Base-by-base conservation (phyloP, 1,284 basidiomycete species). In the Cerrena zonata region DNA sequence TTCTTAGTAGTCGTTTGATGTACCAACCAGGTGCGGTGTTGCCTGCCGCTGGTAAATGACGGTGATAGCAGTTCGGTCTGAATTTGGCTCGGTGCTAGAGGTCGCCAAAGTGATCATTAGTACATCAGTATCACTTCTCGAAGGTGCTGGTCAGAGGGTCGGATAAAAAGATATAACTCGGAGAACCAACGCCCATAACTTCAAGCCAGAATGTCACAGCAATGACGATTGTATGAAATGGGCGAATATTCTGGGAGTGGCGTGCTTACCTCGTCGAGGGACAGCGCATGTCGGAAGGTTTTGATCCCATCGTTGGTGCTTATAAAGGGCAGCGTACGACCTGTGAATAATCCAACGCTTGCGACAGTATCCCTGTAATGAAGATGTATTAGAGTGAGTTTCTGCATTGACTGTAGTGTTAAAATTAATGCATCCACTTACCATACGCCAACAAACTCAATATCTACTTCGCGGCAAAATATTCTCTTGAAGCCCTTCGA, bases 401-500 rank as follows among this genome's bases (percentile, higher is more conserved):
- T 5, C 18, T 10, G 5, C 21, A 11, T 42, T 12, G 27, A n/a
- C n/a, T n/a, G n/a, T n/a, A n/a, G n/a, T n/a, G n/a, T n/a, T n/a
- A n/a, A n/a, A n/a, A n/a, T n/a, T n/a, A n/a, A 5, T n/a, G 4
- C 10, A 19, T 10, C 13, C 22, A 43, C 61, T 39, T 25, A 66
- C 67, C 66, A 69, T 2, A 69, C 67, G 19, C 67, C 65, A 4
- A 81, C 57, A 58, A 82, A 81, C 30, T 80, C 76, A 42, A 82
- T 74, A 30, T 71, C 60, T 11, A 80, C 78, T 34, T 68, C 61
- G 19, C 67, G 61, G 47, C 71, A 80, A 58, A 80, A 81, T 0
- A 75, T 72, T 50, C 69, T 66, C 59, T 80, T 80, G 68, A 79
- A 80, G 1, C 68, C 71, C 18, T 66, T 66, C 72, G 43, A 75